A percentile compares a stretch with the other conserved stretches of the same genome.
Evolutionary conservation across 2,329 filamentous ascomycete species (phyloP).

Genomic region (Aspergillus sp.): DNA sequence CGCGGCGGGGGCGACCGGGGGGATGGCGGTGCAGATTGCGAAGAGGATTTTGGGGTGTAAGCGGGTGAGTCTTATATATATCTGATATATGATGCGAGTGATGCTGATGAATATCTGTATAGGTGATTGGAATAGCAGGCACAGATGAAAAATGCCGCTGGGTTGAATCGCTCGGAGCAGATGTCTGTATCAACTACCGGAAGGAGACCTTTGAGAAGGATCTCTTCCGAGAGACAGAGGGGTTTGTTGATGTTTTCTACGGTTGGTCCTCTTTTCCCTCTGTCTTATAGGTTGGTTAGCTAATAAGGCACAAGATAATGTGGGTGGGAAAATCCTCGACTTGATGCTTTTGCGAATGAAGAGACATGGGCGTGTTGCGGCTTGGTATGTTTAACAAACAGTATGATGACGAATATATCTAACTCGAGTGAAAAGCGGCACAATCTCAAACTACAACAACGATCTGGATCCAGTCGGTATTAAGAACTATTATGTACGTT

Average conservation of each 20-base stretch:
- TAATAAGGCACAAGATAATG: slow-evolving; percentile 32
- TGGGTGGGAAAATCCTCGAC: slow-evolving; percentile 46
- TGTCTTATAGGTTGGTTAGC: not conserved
- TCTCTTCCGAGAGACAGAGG: slow-evolving; percentile 42
- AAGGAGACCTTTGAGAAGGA: slow-evolving; percentile 42
- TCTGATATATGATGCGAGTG: no score
- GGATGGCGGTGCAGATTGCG: slow-evolving; percentile 50
- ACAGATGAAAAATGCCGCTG: slow-evolving; percentile 49
- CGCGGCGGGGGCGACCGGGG: slow-evolving; percentile 46
- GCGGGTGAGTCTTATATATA: no score
- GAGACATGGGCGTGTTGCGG: slow-evolving; percentile 12
- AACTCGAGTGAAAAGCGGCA: slow-evolving; percentile 12
- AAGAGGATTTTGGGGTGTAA: slow-evolving; percentile 31
- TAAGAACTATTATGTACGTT: no score
- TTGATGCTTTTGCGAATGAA: slow-evolving; percentile 19
- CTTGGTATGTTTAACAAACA: slow-evolving; percentile 4
- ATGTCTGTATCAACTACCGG: slow-evolving; percentile 55
- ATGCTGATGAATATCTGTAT: no score
- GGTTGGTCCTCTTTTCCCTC: slow-evolving; percentile 10
- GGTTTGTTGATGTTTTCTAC: slow-evolving; percentile 50
- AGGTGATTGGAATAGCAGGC: slow-evolving; percentile 50
- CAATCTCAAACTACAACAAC: slow-evolving; percentile 17
- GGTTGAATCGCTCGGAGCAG: slow-evolving; percentile 50
- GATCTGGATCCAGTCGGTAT: no score
- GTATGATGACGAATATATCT: not conserved